Base-by-base conservation (phyloP, 331 rosid species). In the Pyrus hybrid region DNA sequence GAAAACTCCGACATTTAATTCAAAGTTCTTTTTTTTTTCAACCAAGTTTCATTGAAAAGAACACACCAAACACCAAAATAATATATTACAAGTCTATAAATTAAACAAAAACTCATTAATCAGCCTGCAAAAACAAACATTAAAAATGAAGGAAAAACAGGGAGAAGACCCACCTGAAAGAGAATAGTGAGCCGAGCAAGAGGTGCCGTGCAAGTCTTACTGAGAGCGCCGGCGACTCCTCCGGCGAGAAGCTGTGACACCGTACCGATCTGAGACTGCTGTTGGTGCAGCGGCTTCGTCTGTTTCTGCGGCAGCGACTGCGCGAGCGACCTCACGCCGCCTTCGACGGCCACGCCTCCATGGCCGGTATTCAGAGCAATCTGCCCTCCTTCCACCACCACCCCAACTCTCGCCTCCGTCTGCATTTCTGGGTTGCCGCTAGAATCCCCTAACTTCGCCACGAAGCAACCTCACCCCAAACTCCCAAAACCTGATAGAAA, bases 201-300 rank as follows among this genome's bases (percentile, higher is more conserved):
- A 56, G 99, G 99, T 26, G 99, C 99, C 47, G 99, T 95, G 64
- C 97, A 95, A 16, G 99, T 90, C 82, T 95, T 95, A 77, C 91
- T 83, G 8, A 95, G 80, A 41, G 97, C 97, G 5, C 99, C 99
- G 13, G 99, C 99, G 49, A 95, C 93, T 2, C 99, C 99, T 23
- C 97, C 97, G 57, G 99, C 96, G 17, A 92, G 85, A 72, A 92
- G 97, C 83, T 94, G 99, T 56, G 97, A 89, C 35, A 89, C 21
- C n/a, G 96, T 87, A 26, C 97, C 93, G 70, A 87, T 83, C 87
- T 88, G 97, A 65, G 94, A 82, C 76, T 83, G 87, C 57, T 85
- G 87, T 51, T 85, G 96, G 65, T 80, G 85, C 65, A 75, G 14
- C 28, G 87, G 23, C 71, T 75, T 78, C 56, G 43, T 83, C 49